Conservation (phyloP, 2,329 filamentous ascomycete species). For the Pseudogymnoascus sp. region DNA sequence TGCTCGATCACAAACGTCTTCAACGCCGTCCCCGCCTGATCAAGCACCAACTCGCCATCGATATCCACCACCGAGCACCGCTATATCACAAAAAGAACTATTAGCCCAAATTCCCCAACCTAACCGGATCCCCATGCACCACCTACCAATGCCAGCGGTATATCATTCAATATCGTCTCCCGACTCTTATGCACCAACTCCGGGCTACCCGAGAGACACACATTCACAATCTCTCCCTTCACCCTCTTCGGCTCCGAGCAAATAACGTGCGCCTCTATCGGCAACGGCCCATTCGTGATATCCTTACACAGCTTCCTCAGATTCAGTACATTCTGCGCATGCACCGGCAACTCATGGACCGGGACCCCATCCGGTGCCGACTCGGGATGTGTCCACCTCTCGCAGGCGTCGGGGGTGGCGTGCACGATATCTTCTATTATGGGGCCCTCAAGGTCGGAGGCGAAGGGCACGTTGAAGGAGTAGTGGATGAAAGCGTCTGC, state of each 20-base stretch:
- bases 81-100: conserved; percentile 38
- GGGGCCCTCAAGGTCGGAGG: conserved; percentile 82
- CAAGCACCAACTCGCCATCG: conserved; percentile 81
- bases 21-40: conserved; percentile 55
- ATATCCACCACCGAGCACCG: conserved; percentile 90
- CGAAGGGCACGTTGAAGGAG: conserved; percentile 95
- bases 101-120: background rate
- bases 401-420: conserved; percentile 76
- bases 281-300: conserved; percentile 60
- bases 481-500: conserved; percentile 77
- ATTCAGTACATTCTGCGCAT: conserved; percentile 74
- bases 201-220: conserved; percentile 80
- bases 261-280: conserved; percentile 76
- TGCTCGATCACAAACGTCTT: conserved; percentile 71
- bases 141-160: conserved; percentile 83
- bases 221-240: conserved; percentile 68
- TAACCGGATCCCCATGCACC: background rate
- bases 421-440: conserved; percentile 93
- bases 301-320: conserved; percentile 73
- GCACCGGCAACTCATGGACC: conserved; percentile 84
- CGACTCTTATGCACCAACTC: conserved; percentile 85
- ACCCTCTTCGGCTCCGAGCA: conserved; percentile 68
- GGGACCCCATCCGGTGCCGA: conserved; percentile 77
- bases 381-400: conserved; percentile 88
- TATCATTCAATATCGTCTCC: conserved; percentile 83